Base-by-base conservation (phyloP, 106 monocot genomes). In the Allium sativum region DNA sequence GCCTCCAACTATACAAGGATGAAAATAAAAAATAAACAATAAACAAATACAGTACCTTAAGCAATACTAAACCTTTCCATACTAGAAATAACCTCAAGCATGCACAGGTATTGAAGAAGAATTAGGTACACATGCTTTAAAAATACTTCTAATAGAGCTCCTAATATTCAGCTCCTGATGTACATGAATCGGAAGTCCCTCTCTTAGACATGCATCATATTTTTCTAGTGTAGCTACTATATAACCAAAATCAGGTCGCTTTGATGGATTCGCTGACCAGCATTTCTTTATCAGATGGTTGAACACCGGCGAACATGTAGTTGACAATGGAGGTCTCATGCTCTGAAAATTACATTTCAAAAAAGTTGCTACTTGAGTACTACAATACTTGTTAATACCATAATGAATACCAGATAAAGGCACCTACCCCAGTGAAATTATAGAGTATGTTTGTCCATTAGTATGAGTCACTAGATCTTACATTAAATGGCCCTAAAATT, bases 201-300 rank as follows among this genome's bases (percentile, higher is more conserved):
- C 86, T 50, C 68, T 86, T 12, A 90, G 69, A 52, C 89, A 75
- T 48, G 76, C 73, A 40, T 94, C 89, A 15, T 67, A 84, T 45
- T 77, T 90, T 70, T 94, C 90, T 61, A 94, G 60, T 3, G 69
- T 70, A 12, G 89, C 59, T 17, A 94, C 86, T 16, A 94, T 90
- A 52, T 84, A 74, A 50, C 62, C 71, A 70, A 94, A 90, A 57
- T 94, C 89, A 3, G 90, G 94, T 47, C 94, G 67, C 75, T 79
- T 83, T 8, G 76, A 68, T 12, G 94, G 94, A 58, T 83, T 90
- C 19, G 70, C 77, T 17, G 86, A 86, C 94, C 94, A 94, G 31
- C 94, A 90, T 0, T 59, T 77, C 74, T 78, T 80, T 50, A 94
- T 94, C 18, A 94, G 83, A 21, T 82, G 70, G 72, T 86, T 94